phyloP scores from a whole-genome alignment of 345 rosid species.

The Eutrema heterophyllum region DNA sequence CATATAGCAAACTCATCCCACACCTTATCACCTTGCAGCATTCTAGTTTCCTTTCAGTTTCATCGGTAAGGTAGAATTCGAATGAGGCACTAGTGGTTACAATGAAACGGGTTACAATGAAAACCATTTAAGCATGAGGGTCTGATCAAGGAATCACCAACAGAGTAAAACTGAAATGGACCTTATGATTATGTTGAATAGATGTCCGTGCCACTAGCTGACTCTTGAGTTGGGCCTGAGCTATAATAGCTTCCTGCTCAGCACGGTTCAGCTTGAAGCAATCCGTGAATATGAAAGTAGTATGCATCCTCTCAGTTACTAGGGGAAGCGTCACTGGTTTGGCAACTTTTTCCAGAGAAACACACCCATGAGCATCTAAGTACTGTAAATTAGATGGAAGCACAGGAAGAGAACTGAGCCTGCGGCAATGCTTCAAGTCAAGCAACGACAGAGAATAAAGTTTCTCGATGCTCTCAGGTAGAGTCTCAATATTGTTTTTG shows the following conservation, averaged over 20 bases:
- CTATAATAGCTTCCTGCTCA: conserved; percentile 20
- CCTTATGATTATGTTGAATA: conserved; percentile 18
- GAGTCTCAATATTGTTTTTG: conserved; percentile 19
- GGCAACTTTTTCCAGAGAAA: conserved; percentile 16
- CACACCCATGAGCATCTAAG: conserved; percentile 27
- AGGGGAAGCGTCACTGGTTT: conserved; percentile 11
- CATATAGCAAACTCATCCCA: conserved; percentile 30
- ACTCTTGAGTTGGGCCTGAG: conserved; percentile 25
- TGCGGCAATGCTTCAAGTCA: conserved; percentile 27
- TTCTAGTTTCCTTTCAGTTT: conserved; percentile 11
- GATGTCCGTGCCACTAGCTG: conserved; percentile 22
- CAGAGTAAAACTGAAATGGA: neutral
- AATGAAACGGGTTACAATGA: neutral
- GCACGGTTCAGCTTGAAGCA: conserved; percentile 14
- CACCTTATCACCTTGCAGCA: conserved; percentile 22
- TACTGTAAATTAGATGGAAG: conserved; percentile 23
- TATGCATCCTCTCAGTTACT: conserved; percentile 12
- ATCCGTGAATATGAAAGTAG: conserved; percentile 20
- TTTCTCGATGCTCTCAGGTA: conserved; percentile 29
- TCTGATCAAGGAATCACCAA: neutral
- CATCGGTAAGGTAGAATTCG: conserved; percentile 23
- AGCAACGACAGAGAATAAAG: conserved; percentile 9
- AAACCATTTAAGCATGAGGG: neutral
- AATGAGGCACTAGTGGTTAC: conserved; percentile 11
- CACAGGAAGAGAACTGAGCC: conserved; percentile 14